phyloP scores from a whole-genome alignment of 352 stramenopile species.

The Globisporangium perplexum region DNA sequence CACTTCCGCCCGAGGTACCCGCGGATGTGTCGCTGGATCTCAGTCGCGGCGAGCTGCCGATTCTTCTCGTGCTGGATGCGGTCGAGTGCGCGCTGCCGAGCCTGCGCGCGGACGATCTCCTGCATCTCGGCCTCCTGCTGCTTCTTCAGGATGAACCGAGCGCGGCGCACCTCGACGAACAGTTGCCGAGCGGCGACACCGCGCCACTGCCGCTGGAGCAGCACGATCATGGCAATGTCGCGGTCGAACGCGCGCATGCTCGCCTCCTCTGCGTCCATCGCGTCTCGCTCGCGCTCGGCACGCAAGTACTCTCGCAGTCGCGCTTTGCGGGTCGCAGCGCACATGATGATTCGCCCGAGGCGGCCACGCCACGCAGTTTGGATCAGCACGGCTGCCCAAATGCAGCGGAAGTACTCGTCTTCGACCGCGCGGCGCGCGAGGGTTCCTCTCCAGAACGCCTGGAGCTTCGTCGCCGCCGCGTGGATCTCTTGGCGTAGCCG shows the following conservation, averaged over 20 bases:
- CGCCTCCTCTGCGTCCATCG: slow-evolving; percentile 40
- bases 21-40: slow-evolving; percentile 68
- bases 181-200: slow-evolving; percentile 59
- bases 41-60: slow-evolving; percentile 42
- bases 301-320: slow-evolving; percentile 65
- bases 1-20: slow-evolving; percentile 46
- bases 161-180: slow-evolving; percentile 52
- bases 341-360: slow-evolving; percentile 45
- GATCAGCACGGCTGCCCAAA: slow-evolving; percentile 68
- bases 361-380: slow-evolving; percentile 65
- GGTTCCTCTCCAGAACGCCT: slow-evolving; percentile 65
- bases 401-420: slow-evolving; percentile 46
- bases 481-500: slow-evolving; percentile 25
- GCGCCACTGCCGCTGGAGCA: slow-evolving; percentile 67
- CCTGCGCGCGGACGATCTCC: slow-evolving; percentile 52
- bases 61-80: slow-evolving; percentile 35
- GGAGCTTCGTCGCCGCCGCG: slow-evolving; percentile 27
- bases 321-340: slow-evolving; percentile 40
- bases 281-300: slow-evolving; percentile 56
- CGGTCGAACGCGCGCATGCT: slow-evolving; percentile 36
- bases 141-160: slow-evolving; percentile 49
- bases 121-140: slow-evolving; percentile 65
- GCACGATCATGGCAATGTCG: slow-evolving; percentile 49
- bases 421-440: slow-evolving; percentile 34
- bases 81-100: slow-evolving; percentile 41